Conservation (phyloP, 2,329 filamentous ascomycete genomes). For the Cladorrhinum sp. region DNA sequence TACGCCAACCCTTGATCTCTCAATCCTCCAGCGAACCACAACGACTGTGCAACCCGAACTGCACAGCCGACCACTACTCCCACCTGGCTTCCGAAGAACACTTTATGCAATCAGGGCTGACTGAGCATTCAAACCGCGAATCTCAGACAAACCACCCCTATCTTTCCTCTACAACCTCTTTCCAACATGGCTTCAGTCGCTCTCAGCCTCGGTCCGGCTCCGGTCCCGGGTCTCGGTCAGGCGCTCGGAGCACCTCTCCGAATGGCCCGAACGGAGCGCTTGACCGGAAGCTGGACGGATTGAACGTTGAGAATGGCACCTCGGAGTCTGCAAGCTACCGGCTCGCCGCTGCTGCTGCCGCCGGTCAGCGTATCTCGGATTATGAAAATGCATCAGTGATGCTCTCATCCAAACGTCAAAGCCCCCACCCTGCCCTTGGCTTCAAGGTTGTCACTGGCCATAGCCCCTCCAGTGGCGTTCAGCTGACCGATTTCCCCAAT, state of each 20-base stretch:
- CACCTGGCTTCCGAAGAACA: constrained; percentile 38
- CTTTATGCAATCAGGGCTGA: constrained; percentile 65
- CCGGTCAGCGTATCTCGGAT: constrained; percentile 55
- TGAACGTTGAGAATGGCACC: constrained; percentile 43
- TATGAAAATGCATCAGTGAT: constrained; percentile 57
- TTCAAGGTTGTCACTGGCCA: constrained; percentile 54
- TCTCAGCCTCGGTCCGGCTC: constrained; percentile 33
- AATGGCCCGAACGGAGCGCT: constrained; percentile 36
- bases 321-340: constrained; percentile 27
- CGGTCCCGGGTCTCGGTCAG: constrained; percentile 32
- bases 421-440: constrained; percentile 46
- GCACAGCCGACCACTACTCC: constrained; percentile 47
- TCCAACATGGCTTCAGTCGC: constrained; percentile 56
- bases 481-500: constrained; percentile 69
- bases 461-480: constrained; percentile 37
- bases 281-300: constrained; percentile 49
- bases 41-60: constrained; percentile 50
- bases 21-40: not conserved
- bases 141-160: constrained; percentile 38
- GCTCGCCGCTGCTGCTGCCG: constrained; percentile 32
- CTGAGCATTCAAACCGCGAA: constrained; percentile 44
- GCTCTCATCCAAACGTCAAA: constrained; percentile 45
- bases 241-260: constrained; percentile 38
- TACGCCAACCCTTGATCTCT: constrained; percentile 3
- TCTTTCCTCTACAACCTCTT: constrained; percentile 31